Evolutionary conservation across 768 basidiomycete genomes (phyloP), one percentile per base, ranked within the genome.

Genomic region (Butyriboletus loyo): DNA sequence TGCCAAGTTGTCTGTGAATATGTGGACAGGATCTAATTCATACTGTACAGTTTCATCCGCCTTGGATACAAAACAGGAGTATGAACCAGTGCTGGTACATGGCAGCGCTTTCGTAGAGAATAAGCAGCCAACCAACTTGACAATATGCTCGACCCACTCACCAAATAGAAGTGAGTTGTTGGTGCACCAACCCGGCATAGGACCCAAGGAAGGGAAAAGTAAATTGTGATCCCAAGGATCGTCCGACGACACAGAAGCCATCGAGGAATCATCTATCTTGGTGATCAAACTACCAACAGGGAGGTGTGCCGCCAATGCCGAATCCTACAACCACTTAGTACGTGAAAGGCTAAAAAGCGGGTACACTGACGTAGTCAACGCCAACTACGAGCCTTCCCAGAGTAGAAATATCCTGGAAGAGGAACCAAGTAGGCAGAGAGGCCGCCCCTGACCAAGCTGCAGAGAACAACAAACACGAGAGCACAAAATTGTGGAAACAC

Each of bases 401-500:
- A 8, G 62, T 49, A 1, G 77, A 74, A 7, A 83, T 55, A 62
- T 91, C 81, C 21, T 60, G 67, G 64, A 88, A 92, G 17, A 74
- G 58, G 35, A 73, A 51, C 44, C 65, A 57, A 55, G 71, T 63
- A 10, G 71, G 50, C 32, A 63, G 13, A 10, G 41, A 50, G 0
- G 68, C 68, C 7, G 69, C 49, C 3, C 72, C 70, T 15, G 59
- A 55, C 51, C 70, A 70, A n/a, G 74, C 63, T 14, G 74, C 47
- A 7, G 69, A 56, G 3, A 73, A 54, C 17, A 87, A 69, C 7
- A 82, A 27, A 42, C 76, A 64, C 73, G 78, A 86, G 35, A 85
- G 73, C 5, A 84, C 52, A 11, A 91, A 63, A 62, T 93, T 95
- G 67, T 93, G 88, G 57, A 84, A 87, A 17, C 89, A 83, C 3